Base-by-base conservation (phyloP, 2,329 filamentous ascomycete species). In the Claviceps africana region DNA sequence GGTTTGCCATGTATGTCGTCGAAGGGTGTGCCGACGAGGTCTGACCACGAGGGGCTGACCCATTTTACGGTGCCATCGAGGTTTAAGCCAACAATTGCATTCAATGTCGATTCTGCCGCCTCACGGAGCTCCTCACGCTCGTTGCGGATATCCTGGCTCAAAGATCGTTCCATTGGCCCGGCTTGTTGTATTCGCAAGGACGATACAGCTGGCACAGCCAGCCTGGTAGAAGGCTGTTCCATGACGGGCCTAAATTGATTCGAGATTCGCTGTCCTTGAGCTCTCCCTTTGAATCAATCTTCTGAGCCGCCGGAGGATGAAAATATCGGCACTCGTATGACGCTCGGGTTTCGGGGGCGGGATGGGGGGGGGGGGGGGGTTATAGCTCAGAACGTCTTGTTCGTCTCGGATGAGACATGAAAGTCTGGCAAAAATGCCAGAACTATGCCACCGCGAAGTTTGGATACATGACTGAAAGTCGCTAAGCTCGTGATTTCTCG, bases 21-120 rank as follows among this genome's bases (percentile, higher is more conserved):
- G 40, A 83, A 77, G 45, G 79, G 72, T 4, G 86, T 91, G 54
- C 93, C 93, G 55, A 97, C 85, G 48, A 98, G 85, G 61, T 97
- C 89, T 55, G 81, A 80, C 93, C 93, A 98, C 17, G 91, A 96
- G 13, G 90, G 88, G 66, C 91, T 97, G 61, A 95, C 90, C 88
- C 93, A 98, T 69, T 89, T 86, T 62, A 98, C 85, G 55, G 82
- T 85, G 58, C 88, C 88, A 64, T 96, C 86, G 52, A 97, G 78
- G 62, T 89, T 88, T 58, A 98, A 76, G 70, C 98, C 91, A 64
- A 98, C 78, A 65, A 98, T 95, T 57, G 95, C 87, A 68, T 97
- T 98, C 65, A 95, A 77, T 22, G 90, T 96, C 72, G 96, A 88
- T 70, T 97, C 91, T 49, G 91, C 93, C 42, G 91, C 93, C 72